phyloP scores from a whole-genome alignment of 345 rosid species.

The Aurinia saxatilis region DNA sequence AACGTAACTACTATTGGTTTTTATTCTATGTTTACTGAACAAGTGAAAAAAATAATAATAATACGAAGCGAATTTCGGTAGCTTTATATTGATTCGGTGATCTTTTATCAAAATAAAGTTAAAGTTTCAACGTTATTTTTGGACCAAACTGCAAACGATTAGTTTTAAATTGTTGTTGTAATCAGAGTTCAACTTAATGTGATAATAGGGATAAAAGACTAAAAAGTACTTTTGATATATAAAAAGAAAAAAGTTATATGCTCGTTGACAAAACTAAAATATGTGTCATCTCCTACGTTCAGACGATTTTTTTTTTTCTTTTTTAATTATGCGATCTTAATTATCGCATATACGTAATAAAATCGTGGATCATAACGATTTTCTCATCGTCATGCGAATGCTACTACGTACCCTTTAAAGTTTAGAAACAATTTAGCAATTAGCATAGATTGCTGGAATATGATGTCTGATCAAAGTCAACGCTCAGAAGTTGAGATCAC shows the following conservation, averaged over 20 bases:
- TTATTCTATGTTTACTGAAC: too few relatives aligned
- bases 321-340: too few relatives aligned
- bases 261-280: conserved; percentile 8
- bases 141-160: not conserved
- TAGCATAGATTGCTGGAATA: not conserved
- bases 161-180: not conserved
- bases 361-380: not conserved
- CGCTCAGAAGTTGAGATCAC: not conserved
- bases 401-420: not conserved
- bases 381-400: not conserved
- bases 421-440: not conserved
- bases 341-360: not conserved
- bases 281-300: not conserved
- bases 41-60: too few relatives aligned
- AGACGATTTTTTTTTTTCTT: too few relatives aligned
- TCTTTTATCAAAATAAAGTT: not conserved
- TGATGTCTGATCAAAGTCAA: conserved; percentile 3
- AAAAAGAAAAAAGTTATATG: not conserved
- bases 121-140: not conserved
- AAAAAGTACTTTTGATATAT: not conserved
- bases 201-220: not conserved
- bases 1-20: not conserved
- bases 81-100: too few relatives aligned
- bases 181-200: not conserved
- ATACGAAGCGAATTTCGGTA: too few relatives aligned